Base-by-base conservation (phyloP, 1,284 basidiomycete genomes). In the Moesziomyces sp. region DNA sequence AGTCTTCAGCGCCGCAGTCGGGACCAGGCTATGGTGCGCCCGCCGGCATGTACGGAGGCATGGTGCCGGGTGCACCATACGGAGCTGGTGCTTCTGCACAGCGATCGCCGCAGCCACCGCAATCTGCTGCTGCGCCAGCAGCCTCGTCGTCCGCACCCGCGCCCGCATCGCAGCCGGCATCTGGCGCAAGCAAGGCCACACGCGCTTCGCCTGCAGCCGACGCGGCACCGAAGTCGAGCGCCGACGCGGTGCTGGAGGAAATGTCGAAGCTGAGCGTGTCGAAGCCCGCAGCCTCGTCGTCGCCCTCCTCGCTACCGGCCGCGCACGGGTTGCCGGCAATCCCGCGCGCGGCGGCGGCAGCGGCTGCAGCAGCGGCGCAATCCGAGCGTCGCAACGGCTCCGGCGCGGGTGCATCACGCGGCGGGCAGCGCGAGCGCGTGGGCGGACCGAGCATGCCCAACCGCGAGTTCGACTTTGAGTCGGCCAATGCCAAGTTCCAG, bases 381-480 rank as follows among this genome's bases (percentile, higher is more conserved):
- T 42, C 50, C 9, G 58, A 72, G 4, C 58, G 75, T 28, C 59
- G 64, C 43, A 23, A 34, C 24, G 42, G 40, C 54, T n/a, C 28
- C 21, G 21, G 35, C 23, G 50, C 40, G 14, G 43, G 44, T 16
- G 40, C 38, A 16, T 5, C 26, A 11, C 13, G 35, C 10, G 35
- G 35, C 14, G 35, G 35, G 14, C 35, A 42, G 7, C 51, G 35
- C 24, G 14, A 38, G 35, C 35, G 35, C 13, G 45, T 58, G 14
- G 49, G 54, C 23, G 70, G 70, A 23, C 66, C 70, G 1, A 59
- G 56, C 30, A 72, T 81, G 46, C 79, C 79, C 3, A 61, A 69
- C 49, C 53, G 57, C 16, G 82, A 84, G 40, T 84, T 78, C 42
- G 82, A 84, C 50, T 84, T 84, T 51, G 82, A 79, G 57, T 72